Conservation (phyloP, 163 green algal genomes). For the Scenedesmus sp. region DNA sequence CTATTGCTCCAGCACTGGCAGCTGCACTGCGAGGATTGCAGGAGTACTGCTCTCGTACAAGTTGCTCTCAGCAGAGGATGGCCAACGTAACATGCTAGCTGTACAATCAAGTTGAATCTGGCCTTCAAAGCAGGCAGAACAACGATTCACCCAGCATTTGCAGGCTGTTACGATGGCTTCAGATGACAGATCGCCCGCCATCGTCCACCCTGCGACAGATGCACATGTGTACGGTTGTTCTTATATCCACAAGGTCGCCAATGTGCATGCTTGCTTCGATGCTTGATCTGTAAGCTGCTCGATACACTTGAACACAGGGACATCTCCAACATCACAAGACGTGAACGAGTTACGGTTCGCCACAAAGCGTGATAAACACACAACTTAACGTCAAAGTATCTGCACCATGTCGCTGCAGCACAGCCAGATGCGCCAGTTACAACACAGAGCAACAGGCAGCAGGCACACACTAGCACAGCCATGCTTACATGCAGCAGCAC, state of each 20-base stretch:
- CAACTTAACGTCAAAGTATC: neutral
- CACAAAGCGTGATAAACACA: neutral
- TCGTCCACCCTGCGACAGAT: neutral
- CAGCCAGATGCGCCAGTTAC: neutral
- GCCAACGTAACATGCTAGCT: too few species aligned
- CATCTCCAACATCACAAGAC: neutral
- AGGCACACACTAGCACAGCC: slow-evolving; percentile 7
- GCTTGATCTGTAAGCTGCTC: neutral
- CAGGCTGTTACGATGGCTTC: neutral
- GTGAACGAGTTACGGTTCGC: neutral
- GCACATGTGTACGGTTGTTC: neutral
- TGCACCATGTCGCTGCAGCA: slow-evolving; percentile 10
- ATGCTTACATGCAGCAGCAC: slow-evolving; percentile 7
- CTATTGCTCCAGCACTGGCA: too few species aligned
- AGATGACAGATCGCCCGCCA: neutral
- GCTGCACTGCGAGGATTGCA: too few species aligned
- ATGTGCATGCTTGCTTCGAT: neutral
- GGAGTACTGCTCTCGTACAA: too few species aligned
- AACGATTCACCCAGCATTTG: neutral
- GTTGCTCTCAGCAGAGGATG: too few species aligned
- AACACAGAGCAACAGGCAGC: slow-evolving; percentile 3
- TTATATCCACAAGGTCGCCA: neutral
- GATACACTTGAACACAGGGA: neutral
- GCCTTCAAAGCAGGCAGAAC: too few species aligned
- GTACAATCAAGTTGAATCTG: too few species aligned